Percentiles rank a stretch among this genome's conserved stretches.
Conservation (phyloP, 1,139 yeast species). For the Pichia sp. region DNA sequence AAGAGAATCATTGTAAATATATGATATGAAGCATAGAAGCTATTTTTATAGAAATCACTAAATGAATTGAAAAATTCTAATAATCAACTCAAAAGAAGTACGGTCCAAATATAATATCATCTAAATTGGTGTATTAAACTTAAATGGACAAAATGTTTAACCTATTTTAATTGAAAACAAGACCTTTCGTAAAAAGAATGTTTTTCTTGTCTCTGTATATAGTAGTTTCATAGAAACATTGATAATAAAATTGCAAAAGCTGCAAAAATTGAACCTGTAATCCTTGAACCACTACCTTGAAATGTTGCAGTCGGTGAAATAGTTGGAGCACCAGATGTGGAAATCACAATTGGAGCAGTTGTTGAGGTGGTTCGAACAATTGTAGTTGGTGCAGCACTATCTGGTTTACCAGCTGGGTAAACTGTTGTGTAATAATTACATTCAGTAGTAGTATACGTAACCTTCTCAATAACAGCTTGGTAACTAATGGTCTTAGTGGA, state of each 20-base stretch:
- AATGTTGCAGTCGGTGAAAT: slow-evolving; percentile 12
- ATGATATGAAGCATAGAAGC: too few species aligned
- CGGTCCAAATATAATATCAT: too few species aligned
- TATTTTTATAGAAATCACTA: too few species aligned
- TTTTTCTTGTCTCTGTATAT: neutral
- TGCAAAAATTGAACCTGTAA: slow-evolving; percentile 25
- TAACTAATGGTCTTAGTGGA: slow-evolving; percentile 20
- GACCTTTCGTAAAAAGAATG: too few species aligned
- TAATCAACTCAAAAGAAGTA: too few species aligned
- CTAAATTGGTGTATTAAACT: too few species aligned
- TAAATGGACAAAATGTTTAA: too few species aligned
- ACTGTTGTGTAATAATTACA: slow-evolving; percentile 17
- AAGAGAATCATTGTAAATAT: too few species aligned
- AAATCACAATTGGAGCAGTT: too few species aligned
- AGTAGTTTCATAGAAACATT: slow-evolving; percentile 11
- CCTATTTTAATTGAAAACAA: too few species aligned
- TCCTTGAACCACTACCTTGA: slow-evolving; percentile 28
- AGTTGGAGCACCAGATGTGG: slow-evolving; percentile 23
- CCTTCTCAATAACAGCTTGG: slow-evolving; percentile 10
- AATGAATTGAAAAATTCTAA: too few species aligned
- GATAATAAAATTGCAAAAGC: slow-evolving; percentile 17
- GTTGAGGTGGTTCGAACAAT: slow-evolving; percentile 19
- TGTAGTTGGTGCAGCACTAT: neutral
- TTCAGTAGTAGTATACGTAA: slow-evolving; percentile 23
- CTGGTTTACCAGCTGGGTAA: slow-evolving; percentile 17